Percentiles rank a stretch among this genome's conserved stretches.
These are phyloP conservation scores for Boletus pseudopeckii DNA, from an alignment of 768 basidiomycete species.

Conservation along the genomic window DNA sequence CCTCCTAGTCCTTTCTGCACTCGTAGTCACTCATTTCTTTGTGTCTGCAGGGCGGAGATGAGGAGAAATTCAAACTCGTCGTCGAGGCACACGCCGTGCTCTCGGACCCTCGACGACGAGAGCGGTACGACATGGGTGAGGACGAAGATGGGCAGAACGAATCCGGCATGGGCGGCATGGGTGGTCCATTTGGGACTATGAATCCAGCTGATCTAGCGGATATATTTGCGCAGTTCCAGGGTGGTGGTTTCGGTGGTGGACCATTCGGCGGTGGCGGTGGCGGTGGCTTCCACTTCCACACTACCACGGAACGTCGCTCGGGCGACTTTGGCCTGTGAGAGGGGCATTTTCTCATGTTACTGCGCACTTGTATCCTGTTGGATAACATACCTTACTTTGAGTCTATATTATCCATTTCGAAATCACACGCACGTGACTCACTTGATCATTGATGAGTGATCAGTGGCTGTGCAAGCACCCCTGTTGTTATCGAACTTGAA, in stretches of 20 bases:
- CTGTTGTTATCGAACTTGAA: constrained; percentile 13
- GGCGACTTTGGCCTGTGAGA: constrained; percentile 21
- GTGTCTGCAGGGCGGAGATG: constrained; percentile 73
- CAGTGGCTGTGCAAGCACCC: constrained; percentile 10
- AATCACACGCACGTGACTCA: constrained; percentile 7
- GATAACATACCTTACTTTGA: constrained; percentile 7
- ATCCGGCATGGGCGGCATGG: constrained; percentile 39
- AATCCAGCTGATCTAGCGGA: constrained; percentile 55
- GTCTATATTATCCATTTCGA: not conserved
- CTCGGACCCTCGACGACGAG: constrained; percentile 67
- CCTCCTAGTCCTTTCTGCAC: not conserved
- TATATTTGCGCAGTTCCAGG: constrained; percentile 62
- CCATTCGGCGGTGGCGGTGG: constrained; percentile 31
- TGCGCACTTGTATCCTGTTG: not conserved
- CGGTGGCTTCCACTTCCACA: constrained; percentile 31
- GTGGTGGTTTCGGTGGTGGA: constrained; percentile 28
- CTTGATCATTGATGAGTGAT: not conserved
- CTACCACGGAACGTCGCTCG: constrained; percentile 7
- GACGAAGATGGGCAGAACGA: constrained; percentile 68
- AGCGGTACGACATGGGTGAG: constrained; percentile 79
- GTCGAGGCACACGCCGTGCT: constrained; percentile 80
- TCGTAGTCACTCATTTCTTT: constrained; percentile 3
- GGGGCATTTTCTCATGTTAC: not conserved
- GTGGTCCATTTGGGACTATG: constrained; percentile 39
- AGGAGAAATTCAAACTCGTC: constrained; percentile 93